Evolutionary conservation across 768 basidiomycete species (phyloP), one percentile per base, ranked within the genome.

Genomic region (Pleurotus citrinopileatus): DNA sequence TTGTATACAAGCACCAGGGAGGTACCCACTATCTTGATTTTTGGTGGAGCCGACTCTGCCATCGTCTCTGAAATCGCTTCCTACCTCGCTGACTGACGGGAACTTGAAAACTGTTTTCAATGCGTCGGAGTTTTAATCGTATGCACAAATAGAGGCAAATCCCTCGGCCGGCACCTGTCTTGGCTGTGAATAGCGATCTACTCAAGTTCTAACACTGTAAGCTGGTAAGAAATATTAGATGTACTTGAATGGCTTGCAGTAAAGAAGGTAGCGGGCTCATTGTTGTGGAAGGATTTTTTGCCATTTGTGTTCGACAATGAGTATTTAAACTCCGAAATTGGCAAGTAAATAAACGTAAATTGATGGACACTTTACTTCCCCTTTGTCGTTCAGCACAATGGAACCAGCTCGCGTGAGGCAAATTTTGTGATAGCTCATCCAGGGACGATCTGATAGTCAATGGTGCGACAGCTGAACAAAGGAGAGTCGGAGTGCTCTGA

Each of bases 21-120:
- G 42, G 15, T 19, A 17, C 64, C 63, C 60, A 77, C 77, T 53
- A 79, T 65, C 55, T 68, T 73, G 32, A 79, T 71, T 63, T 78
- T 79, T 51, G 48, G 48, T 26, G 69, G 73, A 47, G 65, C 63
- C 51, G 68, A 8, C 48, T 74, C 73, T 17, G 73, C 60, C 74
- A 75, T 74, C 62, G 52, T 64, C 32, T 34, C n/a, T 34, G 32
- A n/a, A 43, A 45, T 7, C 38, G 38, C 6, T 32, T 32, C 13
- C 29, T 32, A 6, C 29, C 44, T 46, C 22, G 13, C 19, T 7
- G 38, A 19, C 38, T 40, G 38, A n/a, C 38, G 38, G 38, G 10
- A 40, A 34, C 10, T 34, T n/a, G 32, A 40, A 40, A 40, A 40
- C 17, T 12, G 38, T 3, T 34, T 9, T 19, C 12, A n/a, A 13